These are phyloP conservation scores for Blastobotrys malaysiensis DNA, from an alignment of 1,139 yeast species.

Conservation along the genomic window DNA sequence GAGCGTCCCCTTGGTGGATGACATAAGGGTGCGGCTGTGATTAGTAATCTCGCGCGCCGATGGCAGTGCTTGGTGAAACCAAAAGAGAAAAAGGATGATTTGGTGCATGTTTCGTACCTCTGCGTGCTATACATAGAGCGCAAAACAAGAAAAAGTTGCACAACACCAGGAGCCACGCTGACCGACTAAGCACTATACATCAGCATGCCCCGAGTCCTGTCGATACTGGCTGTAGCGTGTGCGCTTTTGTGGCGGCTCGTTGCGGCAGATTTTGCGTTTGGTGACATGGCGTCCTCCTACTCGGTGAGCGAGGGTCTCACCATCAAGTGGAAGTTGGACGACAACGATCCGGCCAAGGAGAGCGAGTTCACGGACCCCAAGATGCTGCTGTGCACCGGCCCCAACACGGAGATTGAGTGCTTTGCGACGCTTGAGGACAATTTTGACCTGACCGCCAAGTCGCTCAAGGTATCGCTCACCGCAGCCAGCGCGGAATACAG, in stretches of 20 bases:
- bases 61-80: background rate
- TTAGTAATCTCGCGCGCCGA: background rate
- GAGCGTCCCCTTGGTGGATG: background rate
- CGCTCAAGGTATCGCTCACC: slow-evolving; percentile 22
- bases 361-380: slow-evolving; percentile 43
- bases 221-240: background rate
- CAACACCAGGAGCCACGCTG: background rate
- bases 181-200: too few relatives aligned
- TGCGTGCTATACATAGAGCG: background rate
- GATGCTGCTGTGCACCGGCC: slow-evolving; percentile 65
- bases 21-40: background rate
- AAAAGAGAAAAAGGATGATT: background rate
- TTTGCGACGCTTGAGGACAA: slow-evolving; percentile 29
- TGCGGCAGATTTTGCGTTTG: slow-evolving; percentile 53
- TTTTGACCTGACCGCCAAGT: slow-evolving; percentile 24
- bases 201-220: background rate
- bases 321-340: slow-evolving; percentile 60
- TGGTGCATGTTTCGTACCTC: background rate
- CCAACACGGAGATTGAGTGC: slow-evolving; percentile 45
- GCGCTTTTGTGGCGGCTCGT: slow-evolving; percentile 8
- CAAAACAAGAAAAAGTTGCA: background rate
- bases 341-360: slow-evolving; percentile 44
- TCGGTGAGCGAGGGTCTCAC: slow-evolving; percentile 48
- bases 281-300: slow-evolving; percentile 48
- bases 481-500: slow-evolving; percentile 45